phyloP scores from a whole-genome alignment of 2,329 filamentous ascomycete genomes.

The Penicillium sclerotigenum region DNA sequence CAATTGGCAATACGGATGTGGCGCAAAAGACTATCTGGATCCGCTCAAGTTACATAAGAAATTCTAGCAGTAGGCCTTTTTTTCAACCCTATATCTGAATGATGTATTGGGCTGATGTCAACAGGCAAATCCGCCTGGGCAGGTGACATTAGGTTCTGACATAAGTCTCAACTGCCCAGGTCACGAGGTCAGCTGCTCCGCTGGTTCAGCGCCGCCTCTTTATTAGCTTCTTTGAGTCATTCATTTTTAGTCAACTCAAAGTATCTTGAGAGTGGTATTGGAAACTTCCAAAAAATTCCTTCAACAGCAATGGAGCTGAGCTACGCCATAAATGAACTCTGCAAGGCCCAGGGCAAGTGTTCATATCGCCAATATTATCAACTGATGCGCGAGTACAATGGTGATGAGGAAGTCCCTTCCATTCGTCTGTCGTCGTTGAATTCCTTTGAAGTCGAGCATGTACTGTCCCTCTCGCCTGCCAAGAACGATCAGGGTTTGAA shows the following conservation, averaged over 20 bases:
- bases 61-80: too few species aligned
- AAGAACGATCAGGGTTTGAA: neutral
- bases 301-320: neutral
- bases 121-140: too few species aligned
- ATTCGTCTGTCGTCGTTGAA: constrained; percentile 1
- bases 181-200: too few species aligned
- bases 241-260: neutral
- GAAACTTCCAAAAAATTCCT: neutral
- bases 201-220: too few species aligned
- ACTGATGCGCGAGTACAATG: neutral
- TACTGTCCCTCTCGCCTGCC: neutral
- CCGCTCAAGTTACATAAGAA: too few species aligned
- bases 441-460: neutral
- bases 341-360: neutral
- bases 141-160: too few species aligned
- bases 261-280: neutral
- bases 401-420: neutral
- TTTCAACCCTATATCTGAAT: too few species aligned
- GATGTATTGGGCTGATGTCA: too few species aligned
- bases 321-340: neutral
- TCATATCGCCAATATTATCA: neutral
- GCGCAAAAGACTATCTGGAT: too few species aligned
- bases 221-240: too few species aligned
- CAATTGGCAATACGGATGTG: too few species aligned
- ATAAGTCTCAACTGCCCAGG: too few species aligned